Base-by-base conservation (phyloP, 2,329 filamentous ascomycete genomes). In the Polychaeton citri region DNA sequence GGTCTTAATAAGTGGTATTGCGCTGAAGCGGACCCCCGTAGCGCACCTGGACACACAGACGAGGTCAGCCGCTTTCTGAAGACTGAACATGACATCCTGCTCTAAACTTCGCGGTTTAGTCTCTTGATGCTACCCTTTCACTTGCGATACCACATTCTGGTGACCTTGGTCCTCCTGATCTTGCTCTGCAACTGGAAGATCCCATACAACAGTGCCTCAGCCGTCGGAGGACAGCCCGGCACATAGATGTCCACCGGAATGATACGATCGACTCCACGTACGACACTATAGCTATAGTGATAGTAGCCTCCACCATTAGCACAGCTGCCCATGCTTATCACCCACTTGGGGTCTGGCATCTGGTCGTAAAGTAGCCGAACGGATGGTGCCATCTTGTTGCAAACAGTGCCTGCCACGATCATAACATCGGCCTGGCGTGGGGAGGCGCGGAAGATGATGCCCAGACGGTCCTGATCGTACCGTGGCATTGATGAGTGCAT, bases 341-440 rank as follows among this genome's bases (percentile, higher is more conserved):
- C 83, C 83, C 84, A 92, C 53, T 79, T 72, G 13, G 84, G 84
- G 21, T 92, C 84, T 21, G 84, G 83, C 84, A 92, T 92, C 66
- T 92, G 85, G 60, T 93, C 85, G 65, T 92, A 93, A 40, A 90
- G 79, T 63, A 88, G 82, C 56, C 85, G 71, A 49, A 93, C 66
- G 19, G 85, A 85, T 2, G 85, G 83, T 0, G 83, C 84, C 85
- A 93, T 93, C 68, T 93, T 93, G 71, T 93, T 93, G 45, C 82
- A 88, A 39, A 93, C 71, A n/a, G 85, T 93, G 34, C 85, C 85
- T 18, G 85, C 84, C 16, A 93, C 85, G 52, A 93, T 90, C 84
- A 93, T 90, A 46, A 92, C 80, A 60, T 93, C 85, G 41, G 83
- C 82, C 61, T 92, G 84, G 45, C 84, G 79, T 2, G 84, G 84